Percentiles rank a stretch among this genome's conserved stretches.
phyloP scores from a whole-genome alignment of 148 eudicot species.

The Hydrangea macrophylla region DNA sequence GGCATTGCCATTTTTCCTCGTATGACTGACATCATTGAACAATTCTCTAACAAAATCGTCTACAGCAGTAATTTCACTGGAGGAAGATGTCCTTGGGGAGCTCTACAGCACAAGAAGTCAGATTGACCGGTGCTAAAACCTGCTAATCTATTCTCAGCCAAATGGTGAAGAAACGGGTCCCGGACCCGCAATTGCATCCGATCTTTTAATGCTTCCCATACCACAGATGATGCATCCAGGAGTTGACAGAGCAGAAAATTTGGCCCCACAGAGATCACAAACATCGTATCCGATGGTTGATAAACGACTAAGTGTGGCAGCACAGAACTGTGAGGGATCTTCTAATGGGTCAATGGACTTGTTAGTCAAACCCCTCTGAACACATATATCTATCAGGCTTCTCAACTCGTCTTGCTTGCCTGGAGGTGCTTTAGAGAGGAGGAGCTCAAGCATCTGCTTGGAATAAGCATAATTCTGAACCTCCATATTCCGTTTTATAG shows the following conservation, averaged over 20 bases:
- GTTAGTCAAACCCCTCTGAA: constrained; percentile 82
- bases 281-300: constrained; percentile 95
- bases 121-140: not conserved
- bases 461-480: constrained; percentile 87
- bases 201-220: constrained; percentile 96
- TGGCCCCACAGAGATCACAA: constrained; percentile 95
- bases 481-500: constrained; percentile 93
- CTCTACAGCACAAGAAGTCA: not conserved
- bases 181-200: constrained; percentile 71
- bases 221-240: constrained; percentile 97
- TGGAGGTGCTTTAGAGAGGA: constrained; percentile 86
- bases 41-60: not conserved
- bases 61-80: not conserved
- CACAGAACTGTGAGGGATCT: constrained; percentile 97
- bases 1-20: not conserved
- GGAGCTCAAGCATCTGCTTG: constrained; percentile 93
- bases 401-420: constrained; percentile 89
- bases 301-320: constrained; percentile 93
- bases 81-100: not conserved
- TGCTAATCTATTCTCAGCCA: constrained; percentile 38
- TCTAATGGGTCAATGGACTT: constrained; percentile 88
- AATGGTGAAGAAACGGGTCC: constrained; percentile 81
- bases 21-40: not conserved
- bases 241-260: constrained; percentile 81
- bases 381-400: constrained; percentile 87